phyloP scores from a whole-genome alignment of 805 yeast species.

The Blastobotrys attinorum region DNA sequence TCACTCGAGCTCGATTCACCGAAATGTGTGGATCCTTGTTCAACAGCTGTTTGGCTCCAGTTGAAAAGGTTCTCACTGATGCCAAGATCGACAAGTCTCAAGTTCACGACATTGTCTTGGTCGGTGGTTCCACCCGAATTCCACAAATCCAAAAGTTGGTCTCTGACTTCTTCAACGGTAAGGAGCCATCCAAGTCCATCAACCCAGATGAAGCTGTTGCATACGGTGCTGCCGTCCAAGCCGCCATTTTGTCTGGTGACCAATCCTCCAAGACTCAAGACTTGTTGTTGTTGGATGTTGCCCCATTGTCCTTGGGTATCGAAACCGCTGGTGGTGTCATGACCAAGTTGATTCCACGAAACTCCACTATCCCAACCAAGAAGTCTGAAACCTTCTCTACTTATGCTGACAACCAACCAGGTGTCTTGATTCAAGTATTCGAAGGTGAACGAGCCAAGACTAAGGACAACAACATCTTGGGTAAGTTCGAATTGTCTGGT shows the following conservation, averaged over 20 bases:
- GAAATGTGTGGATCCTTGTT: constrained; percentile 90
- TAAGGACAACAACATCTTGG: constrained; percentile 90
- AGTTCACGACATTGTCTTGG: constrained; percentile 87
- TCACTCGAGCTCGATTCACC: constrained; percentile 97
- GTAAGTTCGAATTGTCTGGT: constrained; percentile 94
- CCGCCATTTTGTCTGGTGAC: constrained; percentile 94
- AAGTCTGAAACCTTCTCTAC: constrained; percentile 96
- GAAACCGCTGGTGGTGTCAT: constrained; percentile 99
- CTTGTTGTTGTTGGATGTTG: constrained; percentile 88
- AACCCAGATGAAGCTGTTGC: constrained; percentile 99
- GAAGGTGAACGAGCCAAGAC: constrained; percentile 99
- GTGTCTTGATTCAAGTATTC: constrained; percentile 93
- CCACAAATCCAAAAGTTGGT: constrained; percentile 95
- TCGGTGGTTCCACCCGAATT: constrained; percentile 98
- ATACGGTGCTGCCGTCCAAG: constrained; percentile 98
- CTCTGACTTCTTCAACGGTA: constrained; percentile 94
- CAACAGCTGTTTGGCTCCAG: constrained; percentile 92
- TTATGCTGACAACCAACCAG: constrained; percentile 97
- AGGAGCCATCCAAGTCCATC: constrained; percentile 93
- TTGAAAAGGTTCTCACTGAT: constrained; percentile 88
- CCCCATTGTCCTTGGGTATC: constrained; percentile 95
- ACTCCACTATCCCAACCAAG: constrained; percentile 96
- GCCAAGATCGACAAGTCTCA: constrained; percentile 83
- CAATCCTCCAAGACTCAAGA: constrained; percentile 95
- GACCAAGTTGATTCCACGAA: constrained; percentile 97